These are phyloP conservation scores for Endogone sp. DNA, from an alignment of 192 early-diverging fungal genomes.

Conservation along the genomic window DNA sequence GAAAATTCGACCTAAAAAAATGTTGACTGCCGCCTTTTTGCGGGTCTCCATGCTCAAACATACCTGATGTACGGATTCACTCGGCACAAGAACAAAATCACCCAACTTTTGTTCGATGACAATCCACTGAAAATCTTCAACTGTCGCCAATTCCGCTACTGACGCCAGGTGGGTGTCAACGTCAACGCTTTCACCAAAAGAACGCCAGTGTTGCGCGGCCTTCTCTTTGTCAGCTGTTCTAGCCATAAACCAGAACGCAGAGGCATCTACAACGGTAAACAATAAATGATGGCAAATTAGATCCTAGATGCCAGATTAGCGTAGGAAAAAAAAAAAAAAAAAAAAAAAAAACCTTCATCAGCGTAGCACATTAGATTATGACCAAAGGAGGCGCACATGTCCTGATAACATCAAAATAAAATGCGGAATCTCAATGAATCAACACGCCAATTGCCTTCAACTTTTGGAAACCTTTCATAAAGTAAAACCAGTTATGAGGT, in stretches of 20 bases:
- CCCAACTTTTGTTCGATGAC: slow-evolving; percentile 21
- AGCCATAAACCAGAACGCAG: slow-evolving; percentile 8
- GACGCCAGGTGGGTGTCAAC: neutral
- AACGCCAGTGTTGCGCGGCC: neutral
- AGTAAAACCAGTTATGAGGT: too few species aligned
- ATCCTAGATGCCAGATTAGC: neutral
- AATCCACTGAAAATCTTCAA: slow-evolving; percentile 8
- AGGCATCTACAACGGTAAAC: neutral
- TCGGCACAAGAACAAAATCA: slow-evolving; percentile 30
- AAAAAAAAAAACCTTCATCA: slow-evolving; percentile 3
- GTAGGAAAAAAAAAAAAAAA: too few species aligned
- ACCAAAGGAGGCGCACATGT: slow-evolving; percentile 29
- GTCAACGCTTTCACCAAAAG: neutral
- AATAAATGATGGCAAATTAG: neutral
- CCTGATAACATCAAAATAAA: slow-evolving; percentile 4
- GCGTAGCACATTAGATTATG: slow-evolving; percentile 29
- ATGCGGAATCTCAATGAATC: too few species aligned
- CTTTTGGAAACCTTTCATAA: too few species aligned
- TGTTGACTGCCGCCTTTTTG: too few species aligned
- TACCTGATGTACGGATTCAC: slow-evolving; percentile 28
- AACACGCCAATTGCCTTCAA: too few species aligned
- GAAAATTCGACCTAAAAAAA: too few species aligned
- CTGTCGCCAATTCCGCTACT: neutral
- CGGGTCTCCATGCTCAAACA: neutral
- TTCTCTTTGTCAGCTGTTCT: slow-evolving; percentile 7